Evolutionary conservation across 257 asterid species (phyloP).

Genomic region (Forsythia suspensa): DNA sequence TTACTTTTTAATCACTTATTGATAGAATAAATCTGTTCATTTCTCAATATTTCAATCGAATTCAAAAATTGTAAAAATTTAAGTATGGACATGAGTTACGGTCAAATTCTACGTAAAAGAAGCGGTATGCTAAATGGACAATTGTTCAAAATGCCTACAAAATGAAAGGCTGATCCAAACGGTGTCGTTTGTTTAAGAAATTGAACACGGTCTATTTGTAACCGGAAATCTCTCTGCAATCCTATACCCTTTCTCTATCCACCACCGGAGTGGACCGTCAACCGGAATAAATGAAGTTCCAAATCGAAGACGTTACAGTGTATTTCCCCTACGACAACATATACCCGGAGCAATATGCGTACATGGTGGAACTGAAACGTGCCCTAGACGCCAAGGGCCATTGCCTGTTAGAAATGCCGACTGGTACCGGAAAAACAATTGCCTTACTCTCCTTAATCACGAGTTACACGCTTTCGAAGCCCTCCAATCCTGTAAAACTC

Average conservation of each 20-base stretch:
- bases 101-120: too few species aligned
- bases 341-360: conserved; percentile 89
- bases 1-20: too few species aligned
- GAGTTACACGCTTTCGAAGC: conserved; percentile 76
- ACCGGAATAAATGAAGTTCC: conserved; percentile 70
- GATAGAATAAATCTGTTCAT: too few species aligned
- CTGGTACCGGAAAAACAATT: conserved; percentile 95
- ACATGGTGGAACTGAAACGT: conserved; percentile 95
- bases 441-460: conserved; percentile 89
- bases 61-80: too few species aligned
- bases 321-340: conserved; percentile 93
- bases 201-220: background rate
- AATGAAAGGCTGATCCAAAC: background rate
- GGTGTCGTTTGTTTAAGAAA: background rate
- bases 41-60: too few species aligned
- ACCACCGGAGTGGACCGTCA: conserved; percentile 14
- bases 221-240: background rate
- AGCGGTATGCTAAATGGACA: too few species aligned
- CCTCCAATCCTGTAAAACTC: conserved; percentile 68
- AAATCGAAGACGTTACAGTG: conserved; percentile 87
- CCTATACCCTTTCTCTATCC: background rate
- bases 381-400: conserved; percentile 94
- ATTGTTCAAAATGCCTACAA: background rate
- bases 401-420: conserved; percentile 94
- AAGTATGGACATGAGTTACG: too few species aligned